These are phyloP conservation scores for Geranium incanum DNA, from an alignment of 441 rosid species.

Conservation along the genomic window DNA sequence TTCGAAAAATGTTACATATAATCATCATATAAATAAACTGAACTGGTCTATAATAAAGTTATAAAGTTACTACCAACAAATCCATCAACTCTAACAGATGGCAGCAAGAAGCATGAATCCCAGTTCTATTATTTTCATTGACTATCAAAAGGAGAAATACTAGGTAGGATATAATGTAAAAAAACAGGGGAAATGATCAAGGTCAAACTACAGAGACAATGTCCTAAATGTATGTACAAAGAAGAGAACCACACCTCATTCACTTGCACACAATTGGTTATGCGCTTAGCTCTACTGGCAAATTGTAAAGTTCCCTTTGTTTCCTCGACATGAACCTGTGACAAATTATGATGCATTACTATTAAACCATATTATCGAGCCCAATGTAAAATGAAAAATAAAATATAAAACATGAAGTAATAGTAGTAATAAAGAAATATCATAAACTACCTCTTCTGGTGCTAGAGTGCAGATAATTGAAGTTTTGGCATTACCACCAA, in stretches of 20 bases:
- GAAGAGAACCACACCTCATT: constrained; percentile 51
- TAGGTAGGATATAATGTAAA: background rate
- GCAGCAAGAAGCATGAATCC: background rate
- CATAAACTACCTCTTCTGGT: constrained; percentile 71
- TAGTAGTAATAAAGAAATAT: constrained; percentile 3
- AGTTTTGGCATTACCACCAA: constrained; percentile 94
- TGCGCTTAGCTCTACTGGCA: constrained; percentile 91
- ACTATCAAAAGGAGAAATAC: background rate
- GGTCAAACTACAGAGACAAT: background rate
- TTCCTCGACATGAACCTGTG: constrained; percentile 82
- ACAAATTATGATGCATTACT: constrained; percentile 12
- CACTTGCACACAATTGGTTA: constrained; percentile 90
- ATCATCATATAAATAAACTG: background rate
- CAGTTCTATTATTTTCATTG: background rate
- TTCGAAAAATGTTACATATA: background rate
- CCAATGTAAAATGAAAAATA: background rate
- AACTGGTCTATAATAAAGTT: background rate
- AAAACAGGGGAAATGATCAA: background rate
- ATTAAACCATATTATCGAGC: constrained; percentile 15
- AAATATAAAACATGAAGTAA: background rate
- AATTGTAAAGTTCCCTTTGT: constrained; percentile 87
- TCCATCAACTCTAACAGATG: background rate
- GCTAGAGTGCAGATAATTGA: constrained; percentile 89
- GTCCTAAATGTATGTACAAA: constrained; percentile 7
- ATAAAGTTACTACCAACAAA: background rate